A percentile compares a stretch with the other conserved stretches of the same genome.
Evolutionary conservation across 148 eudicot species (phyloP).

Genomic region (Talinum fruticosum): DNA sequence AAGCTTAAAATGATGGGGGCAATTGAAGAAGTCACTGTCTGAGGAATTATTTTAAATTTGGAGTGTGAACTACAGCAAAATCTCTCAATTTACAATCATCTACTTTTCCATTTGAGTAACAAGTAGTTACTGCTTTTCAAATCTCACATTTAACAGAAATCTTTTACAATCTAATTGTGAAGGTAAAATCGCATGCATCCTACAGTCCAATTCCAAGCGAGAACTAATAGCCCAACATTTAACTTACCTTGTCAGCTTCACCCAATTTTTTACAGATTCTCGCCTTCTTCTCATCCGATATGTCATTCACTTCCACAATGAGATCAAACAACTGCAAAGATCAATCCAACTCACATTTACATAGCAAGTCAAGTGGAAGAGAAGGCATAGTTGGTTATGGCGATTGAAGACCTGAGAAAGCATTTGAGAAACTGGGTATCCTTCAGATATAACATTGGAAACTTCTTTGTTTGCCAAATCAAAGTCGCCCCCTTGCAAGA

Average conservation of each 20-base stretch:
- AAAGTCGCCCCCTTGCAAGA: conserved; percentile 85
- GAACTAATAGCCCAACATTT: not conserved
- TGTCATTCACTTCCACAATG: conserved; percentile 48
- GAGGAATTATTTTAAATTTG: not conserved
- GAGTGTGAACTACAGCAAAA: not conserved
- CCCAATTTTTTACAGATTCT: conserved; percentile 69
- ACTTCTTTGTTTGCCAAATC: conserved; percentile 84
- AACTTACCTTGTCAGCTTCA: conserved; percentile 63
- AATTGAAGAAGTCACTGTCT: not conserved
- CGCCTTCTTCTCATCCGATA: conserved; percentile 74
- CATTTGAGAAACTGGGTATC: conserved; percentile 93
- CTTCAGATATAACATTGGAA: conserved; percentile 73
- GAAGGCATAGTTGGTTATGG: not conserved
- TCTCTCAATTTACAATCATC: not conserved
- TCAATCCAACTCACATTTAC: conserved; percentile 4
- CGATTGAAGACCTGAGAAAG: conserved; percentile 62
- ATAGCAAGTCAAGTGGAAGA: not conserved
- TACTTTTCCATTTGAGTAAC: not conserved
- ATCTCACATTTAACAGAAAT: not conserved
- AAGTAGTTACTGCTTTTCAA: not conserved
- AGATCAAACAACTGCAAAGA: conserved; percentile 66
- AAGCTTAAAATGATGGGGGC: not conserved
- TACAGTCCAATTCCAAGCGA: not conserved
- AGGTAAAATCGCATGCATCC: not conserved
- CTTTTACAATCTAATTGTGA: not conserved